phyloP scores from a whole-genome alignment of 1,284 basidiomycete genomes.

The Leccinum olivaceoglutinosum region DNA sequence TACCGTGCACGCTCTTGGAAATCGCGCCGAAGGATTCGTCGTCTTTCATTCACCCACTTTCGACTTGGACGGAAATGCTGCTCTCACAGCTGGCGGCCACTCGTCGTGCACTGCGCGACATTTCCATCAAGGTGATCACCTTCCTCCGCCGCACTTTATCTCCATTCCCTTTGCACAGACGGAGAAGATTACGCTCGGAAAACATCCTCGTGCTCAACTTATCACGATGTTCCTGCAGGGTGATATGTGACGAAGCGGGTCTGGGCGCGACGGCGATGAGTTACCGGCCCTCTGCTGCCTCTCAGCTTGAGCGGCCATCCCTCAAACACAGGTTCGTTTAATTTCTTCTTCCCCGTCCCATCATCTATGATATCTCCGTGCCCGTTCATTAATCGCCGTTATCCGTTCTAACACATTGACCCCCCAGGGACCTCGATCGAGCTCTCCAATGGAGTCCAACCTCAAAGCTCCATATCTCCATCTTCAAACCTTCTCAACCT shows the following conservation, averaged over 20 bases:
- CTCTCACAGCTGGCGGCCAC: constrained; percentile 15
- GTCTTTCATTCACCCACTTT: constrained; percentile 24
- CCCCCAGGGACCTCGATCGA: neutral
- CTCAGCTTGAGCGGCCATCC: neutral
- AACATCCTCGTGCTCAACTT: constrained; percentile 21
- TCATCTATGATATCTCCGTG: neutral
- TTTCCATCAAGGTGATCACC: constrained; percentile 23
- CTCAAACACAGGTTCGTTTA: constrained; percentile 15
- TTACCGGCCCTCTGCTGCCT: constrained; percentile 2
- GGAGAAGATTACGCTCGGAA: constrained; percentile 26
- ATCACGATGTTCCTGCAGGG: constrained; percentile 18
- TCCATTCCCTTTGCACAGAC: constrained; percentile 20
- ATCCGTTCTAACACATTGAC: constrained; percentile 9
- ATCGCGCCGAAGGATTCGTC: constrained; percentile 23
- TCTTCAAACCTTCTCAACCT: constrained; percentile 7
- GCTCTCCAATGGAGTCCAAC: constrained; percentile 4
- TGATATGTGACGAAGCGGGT: too few species aligned
- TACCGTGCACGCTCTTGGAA: constrained; percentile 20
- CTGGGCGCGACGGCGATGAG: too few species aligned
- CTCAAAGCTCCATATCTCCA: constrained; percentile 23
- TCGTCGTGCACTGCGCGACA: constrained; percentile 17
- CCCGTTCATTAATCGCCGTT: too few species aligned
- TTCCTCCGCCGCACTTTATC: constrained; percentile 21
- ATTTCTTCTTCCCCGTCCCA: neutral
- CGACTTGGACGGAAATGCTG: constrained; percentile 16